A percentile compares a stretch with the other conserved stretches of the same genome.
Evolutionary conservation across 495 filamentous ascomycete species (phyloP).

Genomic region (Pseudomonodictys pantanalensis): DNA sequence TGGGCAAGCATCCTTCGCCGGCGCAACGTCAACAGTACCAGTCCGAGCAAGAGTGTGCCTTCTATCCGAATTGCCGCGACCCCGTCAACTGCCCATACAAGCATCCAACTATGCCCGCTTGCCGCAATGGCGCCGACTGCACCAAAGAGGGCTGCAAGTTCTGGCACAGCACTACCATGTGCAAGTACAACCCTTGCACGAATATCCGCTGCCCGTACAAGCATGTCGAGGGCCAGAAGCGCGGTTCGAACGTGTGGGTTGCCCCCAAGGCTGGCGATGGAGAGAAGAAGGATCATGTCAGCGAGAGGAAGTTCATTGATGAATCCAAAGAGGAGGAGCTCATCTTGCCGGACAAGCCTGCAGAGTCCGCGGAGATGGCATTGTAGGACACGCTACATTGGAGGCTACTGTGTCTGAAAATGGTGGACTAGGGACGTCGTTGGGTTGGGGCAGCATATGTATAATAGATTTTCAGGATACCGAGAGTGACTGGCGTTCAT

Average conservation of each 20-base stretch:
- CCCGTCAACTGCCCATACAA: slow-evolving; percentile 78
- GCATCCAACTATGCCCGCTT: slow-evolving; percentile 76
- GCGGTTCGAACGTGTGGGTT: slow-evolving; percentile 85
- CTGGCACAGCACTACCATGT: slow-evolving; percentile 74
- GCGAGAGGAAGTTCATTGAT: slow-evolving; percentile 87
- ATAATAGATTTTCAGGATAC: slow-evolving; percentile 8
- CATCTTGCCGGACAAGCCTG: slow-evolving; percentile 61
- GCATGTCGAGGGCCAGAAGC: slow-evolving; percentile 83
- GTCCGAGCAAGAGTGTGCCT: slow-evolving; percentile 84
- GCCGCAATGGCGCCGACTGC: slow-evolving; percentile 92
- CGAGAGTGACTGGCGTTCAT: neutral
- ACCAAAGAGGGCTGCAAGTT: slow-evolving; percentile 81
- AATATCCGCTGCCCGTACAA: slow-evolving; percentile 83
- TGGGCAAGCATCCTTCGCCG: slow-evolving; percentile 87
- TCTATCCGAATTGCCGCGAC: slow-evolving; percentile 87
- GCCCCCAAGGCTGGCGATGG: slow-evolving; percentile 35
- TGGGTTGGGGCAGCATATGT: neutral
- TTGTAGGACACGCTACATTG: slow-evolving; percentile 7
- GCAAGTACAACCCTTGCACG: slow-evolving; percentile 88
- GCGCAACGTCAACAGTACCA: slow-evolving; percentile 73
- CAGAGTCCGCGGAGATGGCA: slow-evolving; percentile 33
- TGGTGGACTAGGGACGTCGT: neutral
- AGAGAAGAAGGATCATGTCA: slow-evolving; percentile 62
- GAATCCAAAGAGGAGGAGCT: slow-evolving; percentile 67
- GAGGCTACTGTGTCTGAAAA: neutral